Evolutionary conservation across 1,139 yeast genomes (phyloP).

Genomic region (Diutina siamensis): DNA sequence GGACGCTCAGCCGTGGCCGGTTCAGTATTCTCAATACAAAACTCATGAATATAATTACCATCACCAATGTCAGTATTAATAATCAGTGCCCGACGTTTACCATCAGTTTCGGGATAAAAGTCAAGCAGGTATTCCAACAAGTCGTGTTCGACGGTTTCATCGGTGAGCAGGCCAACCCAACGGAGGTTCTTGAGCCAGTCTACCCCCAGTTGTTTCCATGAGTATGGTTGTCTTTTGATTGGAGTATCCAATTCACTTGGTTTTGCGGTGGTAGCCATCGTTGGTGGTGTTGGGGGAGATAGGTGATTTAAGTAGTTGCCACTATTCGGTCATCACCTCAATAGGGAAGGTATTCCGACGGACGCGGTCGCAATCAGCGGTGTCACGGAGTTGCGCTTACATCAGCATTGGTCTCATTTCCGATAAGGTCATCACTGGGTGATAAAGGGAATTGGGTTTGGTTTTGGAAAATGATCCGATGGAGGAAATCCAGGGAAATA

Average conservation of each 20-base stretch:
- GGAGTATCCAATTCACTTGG: neutral
- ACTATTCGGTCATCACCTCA: too few species aligned
- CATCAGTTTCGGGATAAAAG: conserved; percentile 46
- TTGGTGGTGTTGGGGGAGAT: too few species aligned
- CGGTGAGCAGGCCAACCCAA: neutral
- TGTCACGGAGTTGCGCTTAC: too few species aligned
- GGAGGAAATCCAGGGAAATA: too few species aligned
- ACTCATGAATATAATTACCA: conserved; percentile 11
- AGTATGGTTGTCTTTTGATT: neutral
- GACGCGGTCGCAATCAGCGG: too few species aligned
- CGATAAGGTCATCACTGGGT: too few species aligned
- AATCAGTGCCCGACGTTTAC: conserved; percentile 32
- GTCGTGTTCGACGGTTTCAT: neutral
- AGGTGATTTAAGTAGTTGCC: too few species aligned
- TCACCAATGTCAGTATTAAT: conserved; percentile 11
- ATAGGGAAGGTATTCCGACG: too few species aligned
- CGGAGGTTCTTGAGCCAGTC: neutral
- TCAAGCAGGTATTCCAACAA: conserved; percentile 29
- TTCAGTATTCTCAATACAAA: conserved; percentile 15
- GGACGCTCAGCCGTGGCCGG: conserved; percentile 7
- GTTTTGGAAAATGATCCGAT: too few species aligned
- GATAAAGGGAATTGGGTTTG: too few species aligned
- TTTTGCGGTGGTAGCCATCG: neutral
- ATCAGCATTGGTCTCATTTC: too few species aligned
- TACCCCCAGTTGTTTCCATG: conserved; percentile 1